phyloP scores from a whole-genome alignment of 2,329 filamentous ascomycete species.

The Ophiostoma perfectum region DNA sequence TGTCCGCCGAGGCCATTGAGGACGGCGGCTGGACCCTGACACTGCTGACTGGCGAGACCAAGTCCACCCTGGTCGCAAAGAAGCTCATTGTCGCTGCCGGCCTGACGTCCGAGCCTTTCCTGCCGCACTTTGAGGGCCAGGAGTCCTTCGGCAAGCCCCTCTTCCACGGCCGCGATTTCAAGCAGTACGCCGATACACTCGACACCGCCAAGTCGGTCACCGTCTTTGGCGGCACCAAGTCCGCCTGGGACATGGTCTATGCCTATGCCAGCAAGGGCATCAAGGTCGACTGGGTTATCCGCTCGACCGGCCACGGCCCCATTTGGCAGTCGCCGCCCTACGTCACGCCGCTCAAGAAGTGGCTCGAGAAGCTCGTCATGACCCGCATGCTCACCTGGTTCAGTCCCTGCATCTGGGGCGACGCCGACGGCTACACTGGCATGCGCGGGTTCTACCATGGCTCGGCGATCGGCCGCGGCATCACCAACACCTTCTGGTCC shows the following conservation, averaged over 20 bases:
- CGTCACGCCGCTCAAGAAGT: slow-evolving; percentile 62
- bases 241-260: slow-evolving; percentile 60
- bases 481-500: slow-evolving; percentile 55
- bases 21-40: slow-evolving; percentile 42
- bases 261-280: slow-evolving; percentile 52
- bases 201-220: slow-evolving; percentile 42
- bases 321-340: slow-evolving; percentile 54
- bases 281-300: slow-evolving; percentile 56
- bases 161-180: slow-evolving; percentile 48
- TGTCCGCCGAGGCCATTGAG: slow-evolving; percentile 40
- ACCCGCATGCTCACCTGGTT: slow-evolving; percentile 68
- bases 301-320: slow-evolving; percentile 52
- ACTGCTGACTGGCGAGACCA: slow-evolving; percentile 24
- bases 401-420: slow-evolving; percentile 67
- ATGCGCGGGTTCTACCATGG: slow-evolving; percentile 53
- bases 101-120: slow-evolving; percentile 45
- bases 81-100: slow-evolving; percentile 53
- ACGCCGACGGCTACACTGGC: slow-evolving; percentile 53
- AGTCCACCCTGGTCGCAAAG: slow-evolving; percentile 35
- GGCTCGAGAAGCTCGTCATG: slow-evolving; percentile 61
- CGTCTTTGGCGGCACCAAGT: slow-evolving; percentile 60
- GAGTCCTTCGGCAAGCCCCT: slow-evolving; percentile 43
- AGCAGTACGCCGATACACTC: slow-evolving; percentile 38
- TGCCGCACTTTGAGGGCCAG: slow-evolving; percentile 44
- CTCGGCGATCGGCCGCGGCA: slow-evolving; percentile 49